Evolutionary conservation across 495 filamentous ascomycete species (phyloP), one percentile per base, ranked within the genome.

Genomic region (Podospora pseudopauciseta): DNA sequence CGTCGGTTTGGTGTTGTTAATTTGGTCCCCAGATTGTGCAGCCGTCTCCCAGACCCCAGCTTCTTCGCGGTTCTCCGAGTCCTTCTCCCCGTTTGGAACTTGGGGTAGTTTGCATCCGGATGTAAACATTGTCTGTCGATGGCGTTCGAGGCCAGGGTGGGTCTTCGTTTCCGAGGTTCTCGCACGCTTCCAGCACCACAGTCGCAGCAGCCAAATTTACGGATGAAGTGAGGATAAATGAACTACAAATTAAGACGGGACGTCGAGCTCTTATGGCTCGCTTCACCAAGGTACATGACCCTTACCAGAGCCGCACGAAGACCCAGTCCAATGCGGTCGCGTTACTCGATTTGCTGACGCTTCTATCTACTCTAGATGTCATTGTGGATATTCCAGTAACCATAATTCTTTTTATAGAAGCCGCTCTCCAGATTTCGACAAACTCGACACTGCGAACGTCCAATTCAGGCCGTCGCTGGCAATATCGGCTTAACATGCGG

Each of bases 151-250:
- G 60, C 64, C 54, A 60, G 54, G 30, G 34, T 57, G 44, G 66
- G 66, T 71, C 64, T 55, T 66, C 65, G 70, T 65, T 59, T 62
- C 57, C 65, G 68, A 66, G 49, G 58, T 67, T 44, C 60, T 62
- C 61, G 63, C 62, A 44, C 26, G 62, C 18, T 65, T 63, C 70
- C 66, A 74, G 66, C 68, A 75, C 70, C 67, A 70, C 70, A 69
- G 73, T 74, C 69, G 63, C 69, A 68, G 70, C 67, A 54, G 67
- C 65, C 73, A 75, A 82, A 83, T 81, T 80, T 83, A 72, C 81
- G 81, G 80, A 71, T 82, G 80, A 83, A 83, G 79, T 79, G 73
- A 74, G 75, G 77, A 81, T 83, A 83, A 81, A 83, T 82, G 78
- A 81, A 74, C 69, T 73, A 74, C 68, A 78, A 76, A 83, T 83